A percentile compares a stretch with the other conserved stretches of the same genome.
Evolutionary conservation across 2,329 filamentous ascomycete genomes (phyloP).

Genomic region (Pseudopithomyces chartarum): DNA sequence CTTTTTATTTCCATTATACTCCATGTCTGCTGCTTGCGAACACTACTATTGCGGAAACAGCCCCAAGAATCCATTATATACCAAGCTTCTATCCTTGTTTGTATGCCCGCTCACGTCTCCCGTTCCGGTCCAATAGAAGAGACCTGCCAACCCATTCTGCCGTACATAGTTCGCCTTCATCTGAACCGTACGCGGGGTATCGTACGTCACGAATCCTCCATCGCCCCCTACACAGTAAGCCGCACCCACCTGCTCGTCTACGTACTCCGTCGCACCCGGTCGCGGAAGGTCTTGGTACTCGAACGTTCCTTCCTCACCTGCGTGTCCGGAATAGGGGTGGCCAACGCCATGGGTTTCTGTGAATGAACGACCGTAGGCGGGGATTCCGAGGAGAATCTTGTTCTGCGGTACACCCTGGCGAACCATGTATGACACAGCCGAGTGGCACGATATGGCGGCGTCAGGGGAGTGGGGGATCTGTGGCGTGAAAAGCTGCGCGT

Average conservation of each 20-base stretch:
- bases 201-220: constrained; percentile 79
- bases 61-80: constrained; percentile 63
- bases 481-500: constrained; percentile 73
- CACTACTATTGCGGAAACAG: constrained; percentile 45
- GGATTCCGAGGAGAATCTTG: constrained; percentile 77
- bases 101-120: constrained; percentile 62
- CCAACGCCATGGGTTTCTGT: constrained; percentile 68
- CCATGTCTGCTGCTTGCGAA: no score
- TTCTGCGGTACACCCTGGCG: constrained; percentile 68
- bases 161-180: constrained; percentile 77
- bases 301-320: constrained; percentile 70
- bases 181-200: constrained; percentile 76
- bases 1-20: no score
- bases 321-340: constrained; percentile 59
- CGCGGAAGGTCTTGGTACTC: constrained; percentile 74
- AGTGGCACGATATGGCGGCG: constrained; percentile 64
- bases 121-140: constrained; percentile 84
- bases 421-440: constrained; percentile 68
- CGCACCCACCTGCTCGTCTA: constrained; percentile 70
- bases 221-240: constrained; percentile 75
- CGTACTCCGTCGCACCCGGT: constrained; percentile 64
- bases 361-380: constrained; percentile 77
- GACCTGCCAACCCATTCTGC: constrained; percentile 71
- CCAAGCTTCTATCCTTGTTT: constrained; percentile 59
- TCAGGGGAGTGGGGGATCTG: constrained; percentile 59